phyloP scores from a whole-genome alignment of 768 basidiomycete genomes.

The Bullera alba region DNA sequence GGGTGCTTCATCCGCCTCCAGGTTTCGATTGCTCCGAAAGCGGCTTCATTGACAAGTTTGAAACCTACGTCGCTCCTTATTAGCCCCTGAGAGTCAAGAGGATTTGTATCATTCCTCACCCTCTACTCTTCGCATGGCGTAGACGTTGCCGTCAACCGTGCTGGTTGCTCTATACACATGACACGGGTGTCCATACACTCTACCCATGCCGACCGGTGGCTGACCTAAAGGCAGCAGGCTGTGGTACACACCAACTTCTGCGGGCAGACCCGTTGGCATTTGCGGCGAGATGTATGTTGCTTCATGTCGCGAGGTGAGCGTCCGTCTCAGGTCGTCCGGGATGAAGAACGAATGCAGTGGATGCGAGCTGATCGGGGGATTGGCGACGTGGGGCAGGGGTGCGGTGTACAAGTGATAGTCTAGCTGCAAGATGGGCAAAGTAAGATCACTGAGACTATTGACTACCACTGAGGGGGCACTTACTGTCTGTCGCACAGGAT shows the following conservation, averaged over 20 bases:
- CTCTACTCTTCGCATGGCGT: slow-evolving; percentile 76
- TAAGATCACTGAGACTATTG: slow-evolving; percentile 6
- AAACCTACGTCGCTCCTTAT: slow-evolving; percentile 55
- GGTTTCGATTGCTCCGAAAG: slow-evolving; percentile 72
- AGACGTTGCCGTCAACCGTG: slow-evolving; percentile 66
- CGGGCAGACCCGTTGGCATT: slow-evolving; percentile 53
- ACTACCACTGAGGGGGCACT: slow-evolving; percentile 20
- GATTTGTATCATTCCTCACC: slow-evolving; percentile 53
- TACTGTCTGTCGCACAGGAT: slow-evolving; percentile 60
- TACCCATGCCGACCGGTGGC: slow-evolving; percentile 50
- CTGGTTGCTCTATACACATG: slow-evolving; percentile 76
- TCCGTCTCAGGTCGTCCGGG: slow-evolving; percentile 57
- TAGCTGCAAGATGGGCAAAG: slow-evolving; percentile 52
- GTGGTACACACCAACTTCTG: slow-evolving; percentile 86
- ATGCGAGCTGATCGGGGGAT: slow-evolving; percentile 48
- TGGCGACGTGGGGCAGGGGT: slow-evolving; percentile 56
- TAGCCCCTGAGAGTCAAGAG: background rate
- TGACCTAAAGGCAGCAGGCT: slow-evolving; percentile 72
- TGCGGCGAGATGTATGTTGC: slow-evolving; percentile 28
- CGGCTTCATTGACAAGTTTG: slow-evolving; percentile 69
- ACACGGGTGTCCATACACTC: slow-evolving; percentile 74
- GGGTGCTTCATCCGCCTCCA: slow-evolving; percentile 85
- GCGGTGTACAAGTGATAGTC: slow-evolving; percentile 89
- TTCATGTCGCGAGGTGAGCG: slow-evolving; percentile 40
- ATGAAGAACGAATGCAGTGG: slow-evolving; percentile 62